Conservation (phyloP, 2,329 filamentous ascomycete species). For the Nakataea oryzae region DNA sequence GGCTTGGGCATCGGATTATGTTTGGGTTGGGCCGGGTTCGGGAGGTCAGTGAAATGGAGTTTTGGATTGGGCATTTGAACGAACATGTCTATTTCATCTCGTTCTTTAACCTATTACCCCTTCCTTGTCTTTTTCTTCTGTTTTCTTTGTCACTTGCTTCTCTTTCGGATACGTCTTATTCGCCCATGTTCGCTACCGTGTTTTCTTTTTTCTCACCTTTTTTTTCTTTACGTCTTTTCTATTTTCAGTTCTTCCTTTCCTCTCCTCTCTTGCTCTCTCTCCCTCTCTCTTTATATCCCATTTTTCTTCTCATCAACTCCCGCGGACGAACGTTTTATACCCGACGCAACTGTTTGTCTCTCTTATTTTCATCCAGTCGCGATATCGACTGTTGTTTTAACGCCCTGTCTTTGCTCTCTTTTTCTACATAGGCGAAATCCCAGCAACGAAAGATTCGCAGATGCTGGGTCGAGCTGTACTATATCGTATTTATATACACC, state of each 20-base stretch:
- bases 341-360: constrained; percentile 25
- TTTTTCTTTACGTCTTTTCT: constrained; percentile 15
- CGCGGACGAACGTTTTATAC: constrained; percentile 25
- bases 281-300: constrained; percentile 18
- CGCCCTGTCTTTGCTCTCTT: not conserved
- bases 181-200: constrained; percentile 6
- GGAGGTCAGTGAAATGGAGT: not conserved
- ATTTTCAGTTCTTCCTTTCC: constrained; percentile 8
- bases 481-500: not conserved
- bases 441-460: not conserved
- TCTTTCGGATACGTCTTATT: not conserved
- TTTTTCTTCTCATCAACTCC: constrained; percentile 19
- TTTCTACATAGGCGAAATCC: not conserved
- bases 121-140: constrained; percentile 5
- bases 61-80: not conserved
- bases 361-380: constrained; percentile 3
- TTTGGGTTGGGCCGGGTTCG: not conserved
- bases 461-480: not conserved
- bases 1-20: not conserved
- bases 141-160: constrained; percentile 5
- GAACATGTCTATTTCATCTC: not conserved
- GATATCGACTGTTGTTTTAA: not conserved
- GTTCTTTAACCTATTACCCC: not conserved
- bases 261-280: constrained; percentile 12
- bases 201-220: constrained; percentile 14